phyloP scores from a whole-genome alignment of 108 stramenopile genomes.

The Cylindrotheca closterium region DNA sequence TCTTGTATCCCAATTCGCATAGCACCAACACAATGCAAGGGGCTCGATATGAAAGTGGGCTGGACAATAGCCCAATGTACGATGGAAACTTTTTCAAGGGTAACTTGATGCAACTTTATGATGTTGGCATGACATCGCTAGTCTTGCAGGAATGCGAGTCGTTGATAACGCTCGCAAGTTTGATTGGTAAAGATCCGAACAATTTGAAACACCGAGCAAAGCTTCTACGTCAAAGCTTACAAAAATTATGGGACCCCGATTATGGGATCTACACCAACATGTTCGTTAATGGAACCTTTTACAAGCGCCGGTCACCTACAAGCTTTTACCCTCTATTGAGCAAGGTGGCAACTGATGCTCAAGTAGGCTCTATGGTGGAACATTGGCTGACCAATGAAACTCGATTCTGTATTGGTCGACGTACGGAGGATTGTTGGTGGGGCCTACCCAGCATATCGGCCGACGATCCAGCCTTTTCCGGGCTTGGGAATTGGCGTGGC shows the following conservation, averaged over 20 bases:
- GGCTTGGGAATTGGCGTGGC: constrained; percentile 28
- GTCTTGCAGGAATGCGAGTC: constrained; percentile 9
- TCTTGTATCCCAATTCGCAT: neutral
- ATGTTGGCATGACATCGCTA: constrained; percentile 32
- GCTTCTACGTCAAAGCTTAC: neutral
- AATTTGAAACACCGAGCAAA: neutral
- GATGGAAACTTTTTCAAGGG: constrained; percentile 25
- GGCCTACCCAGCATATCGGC: constrained; percentile 34
- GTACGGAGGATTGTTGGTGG: constrained; percentile 25
- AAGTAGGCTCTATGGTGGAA: constrained; percentile 5
- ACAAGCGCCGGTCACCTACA: constrained; percentile 9
- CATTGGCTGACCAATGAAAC: constrained; percentile 25
- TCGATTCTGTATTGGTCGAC: constrained; percentile 25
- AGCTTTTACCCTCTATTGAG: constrained; percentile 26
- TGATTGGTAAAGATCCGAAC: constrained; percentile 11
- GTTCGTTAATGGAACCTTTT: constrained; percentile 25
- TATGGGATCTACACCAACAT: constrained; percentile 15
- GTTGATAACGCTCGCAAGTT: constrained; percentile 15
- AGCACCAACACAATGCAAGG: constrained; percentile 20
- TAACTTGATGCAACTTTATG: constrained; percentile 25
- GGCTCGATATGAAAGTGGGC: constrained; percentile 28
- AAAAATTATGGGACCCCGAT: constrained; percentile 26
- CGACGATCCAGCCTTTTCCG: constrained; percentile 28
- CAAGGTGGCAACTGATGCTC: neutral
- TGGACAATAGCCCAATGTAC: constrained; percentile 41